These are phyloP conservation scores for Hyaloscypha bicolor DNA, from an alignment of 495 filamentous ascomycete genomes.

Conservation along the genomic window DNA sequence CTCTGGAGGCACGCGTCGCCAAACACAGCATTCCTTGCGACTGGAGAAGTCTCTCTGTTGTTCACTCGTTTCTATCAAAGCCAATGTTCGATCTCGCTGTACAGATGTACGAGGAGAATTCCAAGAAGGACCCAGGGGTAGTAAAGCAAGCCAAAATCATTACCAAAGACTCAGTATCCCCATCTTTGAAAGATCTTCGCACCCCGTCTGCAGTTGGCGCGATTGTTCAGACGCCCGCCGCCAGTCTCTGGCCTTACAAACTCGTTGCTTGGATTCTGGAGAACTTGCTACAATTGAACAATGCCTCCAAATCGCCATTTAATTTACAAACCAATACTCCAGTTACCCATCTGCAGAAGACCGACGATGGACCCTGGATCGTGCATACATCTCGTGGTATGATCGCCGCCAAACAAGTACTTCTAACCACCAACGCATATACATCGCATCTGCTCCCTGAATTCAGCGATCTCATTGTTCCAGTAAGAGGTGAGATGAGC, in stretches of 20 bases:
- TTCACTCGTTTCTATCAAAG: slow-evolving; percentile 55
- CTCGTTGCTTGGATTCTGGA: slow-evolving; percentile 68
- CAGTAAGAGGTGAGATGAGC: slow-evolving; percentile 73
- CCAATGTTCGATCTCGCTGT: slow-evolving; percentile 49
- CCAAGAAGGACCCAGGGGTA: slow-evolving; percentile 53
- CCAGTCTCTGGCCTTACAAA: slow-evolving; percentile 77
- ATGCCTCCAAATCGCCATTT: slow-evolving; percentile 40
- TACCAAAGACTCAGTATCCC: slow-evolving; percentile 28
- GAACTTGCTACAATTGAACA: slow-evolving; percentile 45
- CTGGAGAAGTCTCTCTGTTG: slow-evolving; percentile 52
- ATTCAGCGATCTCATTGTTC: slow-evolving; percentile 72
- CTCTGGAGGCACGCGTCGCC: slow-evolving; percentile 54
- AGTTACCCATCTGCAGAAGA: slow-evolving; percentile 50
- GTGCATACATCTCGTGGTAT: slow-evolving; percentile 66
- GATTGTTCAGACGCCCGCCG: slow-evolving; percentile 48
- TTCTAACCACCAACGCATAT: slow-evolving; percentile 81
- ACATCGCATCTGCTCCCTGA: slow-evolving; percentile 70
- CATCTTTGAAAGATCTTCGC: slow-evolving; percentile 28
- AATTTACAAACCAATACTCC: slow-evolving; percentile 77
- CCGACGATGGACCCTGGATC: slow-evolving; percentile 41
- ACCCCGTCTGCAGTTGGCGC: slow-evolving; percentile 43
- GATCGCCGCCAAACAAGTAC: slow-evolving; percentile 58
- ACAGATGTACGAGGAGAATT: slow-evolving; percentile 43
- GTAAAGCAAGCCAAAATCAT: slow-evolving; percentile 30
- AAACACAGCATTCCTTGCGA: slow-evolving; percentile 61